Base-by-base conservation (phyloP, 2,329 filamentous ascomycete species). In the Cladophialophora immunda region DNA sequence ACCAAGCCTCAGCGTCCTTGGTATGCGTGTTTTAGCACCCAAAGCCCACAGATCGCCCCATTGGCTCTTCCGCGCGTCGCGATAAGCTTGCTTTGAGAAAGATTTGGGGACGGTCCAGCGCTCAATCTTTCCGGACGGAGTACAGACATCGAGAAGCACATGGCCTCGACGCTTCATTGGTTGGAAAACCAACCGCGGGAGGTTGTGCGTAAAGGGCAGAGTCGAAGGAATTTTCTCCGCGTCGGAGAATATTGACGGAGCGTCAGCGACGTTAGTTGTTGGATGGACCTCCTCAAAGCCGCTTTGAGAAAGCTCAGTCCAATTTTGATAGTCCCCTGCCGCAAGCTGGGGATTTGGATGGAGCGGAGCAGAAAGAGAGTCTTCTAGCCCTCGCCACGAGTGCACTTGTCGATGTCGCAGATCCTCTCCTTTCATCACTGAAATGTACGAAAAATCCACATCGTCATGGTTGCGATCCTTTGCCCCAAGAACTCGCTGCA, bases 11-110 rank as follows among this genome's bases (percentile, higher is more conserved):
- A 91, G 80, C 15, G 81, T 83, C 55, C 92, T 83, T 1, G 79
- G 75, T 3, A 91, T 86, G 13, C 93, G 85, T 0, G 93, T 96
- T 84, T 98, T 98, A 25, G 94, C 94, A 0, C 95, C 95, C 0
- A 98, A 83, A 0, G 94, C 93, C 95, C 95, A 99, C 9, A 98
- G 83, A 77, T 98, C 95, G 45, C 95, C 95, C 95, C 94, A 98
- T 61, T 82, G 82, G 0, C 90, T 87, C 81, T 99, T 99, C 68
- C 95, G 89, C 38, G 95, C 95, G 76, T 98, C 95, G 73, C 92
- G 92, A 81, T 94, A 98, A 0, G 93, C 93, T 73, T 91, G 88
- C 73, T 87, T 89, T 77, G 90, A 90, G 79, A 90, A 95, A 67
- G 89, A 93, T 72, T 89, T 89, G 1, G 94, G 92, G 0, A 99